Evolutionary conservation across 116 monocot genomes (phyloP), one percentile per base, ranked within the genome.

Genomic region (Papilionanthe hybrid): DNA sequence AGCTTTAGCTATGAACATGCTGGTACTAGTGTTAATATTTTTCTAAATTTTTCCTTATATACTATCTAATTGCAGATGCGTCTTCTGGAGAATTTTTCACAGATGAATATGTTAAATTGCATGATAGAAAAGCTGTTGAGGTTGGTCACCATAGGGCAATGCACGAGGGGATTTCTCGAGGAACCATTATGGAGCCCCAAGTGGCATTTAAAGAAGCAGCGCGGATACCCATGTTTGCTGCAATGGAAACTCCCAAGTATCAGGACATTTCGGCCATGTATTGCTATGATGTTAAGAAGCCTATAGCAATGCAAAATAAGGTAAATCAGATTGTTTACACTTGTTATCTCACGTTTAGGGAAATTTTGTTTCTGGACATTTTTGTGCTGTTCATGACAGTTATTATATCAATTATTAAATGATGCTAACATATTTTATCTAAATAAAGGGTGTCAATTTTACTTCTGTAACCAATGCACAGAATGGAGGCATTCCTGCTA

Each of bases 381-480:
- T 43, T 43, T 72, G 6, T 73, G n/a, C 44, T 73, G 44, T 44
- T 73, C 44, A 43, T 13, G 18, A 73, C 7, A 44, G 23, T 37
- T 67, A 69, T 69, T 69, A 37, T 25, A 69, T 69, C 69, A 17
- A 41, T 69, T 32, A 69, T 69, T n/a, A 73, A 44, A 73, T 73
- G 73, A 73, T 8, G 2, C 9, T 73, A 71, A 73, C 73, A 43
- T 44, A 22, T n/a, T 75, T 49, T 75, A 25, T 75, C 20, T 28
- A 3, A n/a, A 43, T 72, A 11, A 47, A 75, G 47, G 50, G 15
- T 50, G 23, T 75, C 28, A 28, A 75, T 44, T 8, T 20, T n/a
- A 18, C 75, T 49, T 23, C 5, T 22, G 12, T 48, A 50, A 75
- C 25, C 25, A 15, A 49, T 23, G 50, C 15, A 25, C 75, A 75